Evolutionary conservation across 2,329 filamentous ascomycete genomes (phyloP).

Genomic region (Thermoascus crustaceus): DNA sequence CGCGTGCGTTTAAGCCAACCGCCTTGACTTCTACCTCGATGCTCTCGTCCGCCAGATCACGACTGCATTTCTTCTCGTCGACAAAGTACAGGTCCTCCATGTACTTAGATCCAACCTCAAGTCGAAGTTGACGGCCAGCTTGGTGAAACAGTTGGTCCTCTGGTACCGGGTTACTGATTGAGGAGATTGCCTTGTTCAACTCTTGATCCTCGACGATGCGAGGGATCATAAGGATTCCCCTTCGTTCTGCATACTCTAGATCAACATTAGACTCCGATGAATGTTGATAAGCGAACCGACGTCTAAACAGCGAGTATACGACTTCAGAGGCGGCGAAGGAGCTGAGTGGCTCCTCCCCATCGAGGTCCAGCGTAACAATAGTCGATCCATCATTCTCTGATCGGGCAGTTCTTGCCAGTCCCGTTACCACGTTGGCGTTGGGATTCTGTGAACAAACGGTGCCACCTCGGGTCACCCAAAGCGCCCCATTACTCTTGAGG

Average conservation of each 20-base stretch:
- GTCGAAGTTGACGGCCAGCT: constrained; percentile 6
- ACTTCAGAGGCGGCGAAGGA: constrained; percentile 4
- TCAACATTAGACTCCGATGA: constrained; percentile 10
- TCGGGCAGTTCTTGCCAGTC: constrained; percentile 20
- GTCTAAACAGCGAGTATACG: constrained; percentile 9
- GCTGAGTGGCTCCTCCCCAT: constrained; percentile 6
- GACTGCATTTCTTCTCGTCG: constrained; percentile 2
- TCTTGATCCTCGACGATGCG: constrained; percentile 13
- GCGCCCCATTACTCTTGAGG: neutral
- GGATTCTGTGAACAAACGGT: constrained; percentile 8
- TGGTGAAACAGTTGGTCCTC: constrained; percentile 11
- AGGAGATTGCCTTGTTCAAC: constrained; percentile 6
- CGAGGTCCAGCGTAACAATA: constrained; percentile 19
- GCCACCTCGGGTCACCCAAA: constrained; percentile 19
- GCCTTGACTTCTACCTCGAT: constrained; percentile 28
- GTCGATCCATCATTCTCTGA: constrained; percentile 15
- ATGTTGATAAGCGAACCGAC: constrained; percentile 4
- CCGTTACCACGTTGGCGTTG: constrained; percentile 11
- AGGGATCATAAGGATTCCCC: constrained; percentile 16
- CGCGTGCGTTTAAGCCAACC: constrained; percentile 21
- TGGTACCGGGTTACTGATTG: neutral
- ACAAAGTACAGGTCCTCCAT: constrained; percentile 7
- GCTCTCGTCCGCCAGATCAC: constrained; percentile 10
- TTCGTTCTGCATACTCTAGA: constrained; percentile 17
- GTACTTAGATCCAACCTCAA: neutral